These are phyloP conservation scores for Sphaceloma murrayae DNA, from an alignment of 2,329 filamentous ascomycete genomes.

Conservation along the genomic window DNA sequence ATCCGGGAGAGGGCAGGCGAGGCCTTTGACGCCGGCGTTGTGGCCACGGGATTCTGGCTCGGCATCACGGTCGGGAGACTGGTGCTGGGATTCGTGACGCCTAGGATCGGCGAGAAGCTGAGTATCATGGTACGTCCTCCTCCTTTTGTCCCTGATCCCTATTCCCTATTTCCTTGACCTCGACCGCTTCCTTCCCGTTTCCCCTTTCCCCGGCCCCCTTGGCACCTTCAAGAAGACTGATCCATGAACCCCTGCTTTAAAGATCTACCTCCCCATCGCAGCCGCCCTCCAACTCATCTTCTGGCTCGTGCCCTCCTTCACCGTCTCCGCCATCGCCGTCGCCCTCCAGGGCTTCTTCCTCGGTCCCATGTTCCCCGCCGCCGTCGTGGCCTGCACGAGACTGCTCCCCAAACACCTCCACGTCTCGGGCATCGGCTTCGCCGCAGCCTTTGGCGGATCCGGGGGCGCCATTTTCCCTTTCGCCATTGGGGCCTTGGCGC, in stretches of 20 bases:
- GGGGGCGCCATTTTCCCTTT: constrained; percentile 61
- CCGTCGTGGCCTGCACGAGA: constrained; percentile 59
- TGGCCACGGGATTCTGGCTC: constrained; percentile 74
- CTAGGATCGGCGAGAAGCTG: constrained; percentile 59
- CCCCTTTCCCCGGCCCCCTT: too few relatives aligned
- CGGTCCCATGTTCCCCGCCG: constrained; percentile 64
- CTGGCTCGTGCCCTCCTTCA: constrained; percentile 65
- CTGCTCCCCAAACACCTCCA: constrained; percentile 62
- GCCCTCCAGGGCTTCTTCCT: constrained; percentile 63
- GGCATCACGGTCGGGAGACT: constrained; percentile 68
- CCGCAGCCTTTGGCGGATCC: constrained; percentile 63
- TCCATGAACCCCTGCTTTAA: too few relatives aligned
- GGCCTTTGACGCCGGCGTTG: constrained; percentile 63
- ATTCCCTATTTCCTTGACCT: too few relatives aligned
- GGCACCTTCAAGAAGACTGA: too few relatives aligned
- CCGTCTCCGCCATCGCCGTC: constrained; percentile 59
- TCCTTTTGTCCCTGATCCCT: too few relatives aligned
- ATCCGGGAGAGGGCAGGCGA: constrained; percentile 60
- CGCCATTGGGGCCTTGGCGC: constrained; percentile 58
- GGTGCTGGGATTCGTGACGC: constrained; percentile 65
- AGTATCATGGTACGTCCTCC: constrained; percentile 38
- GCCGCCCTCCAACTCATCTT: constrained; percentile 58
- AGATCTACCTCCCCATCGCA: constrained; percentile 50
- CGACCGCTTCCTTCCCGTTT: too few relatives aligned
- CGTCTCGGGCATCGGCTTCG: constrained; percentile 72